Evolutionary conservation across 306 rosid species (phyloP).

Genomic region (Begonia loranthoides): DNA sequence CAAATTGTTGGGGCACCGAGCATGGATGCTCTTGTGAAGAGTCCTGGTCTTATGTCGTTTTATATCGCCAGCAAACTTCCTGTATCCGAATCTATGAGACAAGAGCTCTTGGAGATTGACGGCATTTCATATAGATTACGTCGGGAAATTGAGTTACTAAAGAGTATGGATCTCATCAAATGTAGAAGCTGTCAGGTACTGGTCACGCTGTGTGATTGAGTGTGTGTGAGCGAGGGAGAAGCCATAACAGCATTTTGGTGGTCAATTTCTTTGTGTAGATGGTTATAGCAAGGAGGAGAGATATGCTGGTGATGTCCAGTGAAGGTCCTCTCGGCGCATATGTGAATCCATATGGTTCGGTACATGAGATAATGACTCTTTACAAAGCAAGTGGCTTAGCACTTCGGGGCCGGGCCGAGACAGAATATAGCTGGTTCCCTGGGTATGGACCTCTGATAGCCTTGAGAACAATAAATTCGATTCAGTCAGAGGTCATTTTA

Average conservation of each 20-base stretch:
- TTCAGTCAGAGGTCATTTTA: no score
- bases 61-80: slow-evolving; percentile 91
- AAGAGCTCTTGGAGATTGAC: slow-evolving; percentile 84
- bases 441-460: slow-evolving; percentile 44
- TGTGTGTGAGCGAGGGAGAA: background rate
- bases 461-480: background rate
- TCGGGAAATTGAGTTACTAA: slow-evolving; percentile 86
- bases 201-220: slow-evolving; percentile 3
- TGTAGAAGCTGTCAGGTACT: slow-evolving; percentile 70
- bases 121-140: slow-evolving; percentile 84
- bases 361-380: slow-evolving; percentile 82
- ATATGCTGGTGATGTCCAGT: slow-evolving; percentile 88
- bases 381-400: slow-evolving; percentile 64
- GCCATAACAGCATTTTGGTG: background rate
- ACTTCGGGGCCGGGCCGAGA: slow-evolving; percentile 38
- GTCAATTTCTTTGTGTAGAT: slow-evolving; percentile 25
- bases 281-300: slow-evolving; percentile 69
- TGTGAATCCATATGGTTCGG: slow-evolving; percentile 59
- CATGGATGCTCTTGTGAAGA: slow-evolving; percentile 69
- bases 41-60: slow-evolving; percentile 75
- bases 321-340: slow-evolving; percentile 98
- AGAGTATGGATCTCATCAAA: slow-evolving; percentile 58
- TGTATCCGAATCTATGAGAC: slow-evolving; percentile 88
- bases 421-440: slow-evolving; percentile 94
- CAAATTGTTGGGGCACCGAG: slow-evolving; percentile 61